These are phyloP conservation scores for bread wheat (Triticum aestivum) DNA, from an alignment of 176 grass and related monocot genomes.

Conservation along the genomic window IWGSC_CS_RefSeq_v2.1 NC_057807.1:38503392-38503891, in stretches of 20 bases:
- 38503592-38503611: neutral
- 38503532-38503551: neutral
- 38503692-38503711: accelerated
- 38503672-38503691: neutral
- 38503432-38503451: accelerated
- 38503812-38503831: neutral
- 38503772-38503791: neutral
- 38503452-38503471: neutral
- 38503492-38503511: neutral
- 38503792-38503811: neutral
- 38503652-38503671: neutral
- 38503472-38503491: neutral
- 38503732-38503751: neutral
- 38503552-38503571: neutral
- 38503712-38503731: neutral
- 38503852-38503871: no score
- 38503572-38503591: neutral
- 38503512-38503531: neutral
- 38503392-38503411: neutral
- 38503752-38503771: neutral
- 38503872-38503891: no score
- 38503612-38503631: neutral
- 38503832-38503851: conserved; percentile 7
- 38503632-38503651: neutral
- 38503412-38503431: neutral